Evolutionary conservation across 139 green algal species (phyloP), one percentile per base, ranked within the genome.

Genomic region (Spirogloea muscicola): DNA sequence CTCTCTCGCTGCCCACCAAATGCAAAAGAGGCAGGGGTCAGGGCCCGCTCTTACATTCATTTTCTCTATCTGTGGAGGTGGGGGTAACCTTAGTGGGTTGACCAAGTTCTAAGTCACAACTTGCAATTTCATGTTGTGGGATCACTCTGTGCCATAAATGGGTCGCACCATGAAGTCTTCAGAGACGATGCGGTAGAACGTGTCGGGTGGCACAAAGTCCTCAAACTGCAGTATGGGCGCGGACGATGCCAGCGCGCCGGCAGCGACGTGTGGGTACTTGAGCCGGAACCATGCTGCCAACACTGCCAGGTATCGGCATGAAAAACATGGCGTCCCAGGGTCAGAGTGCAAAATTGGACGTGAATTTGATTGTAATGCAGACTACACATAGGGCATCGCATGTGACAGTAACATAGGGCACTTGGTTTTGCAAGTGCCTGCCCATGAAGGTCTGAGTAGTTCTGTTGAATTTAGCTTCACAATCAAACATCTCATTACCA

Each of bases 231-330:
- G 55, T 52, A 98, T 96, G 37, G 94, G 94, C 0, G 94, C 94
- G 3, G 85, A 93, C 1, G 74, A 88, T 1, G 94, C 90, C 36
- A 98, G 88, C n/a, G 87, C 90, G 0, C 93, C 94, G 62, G 36
- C 73, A 31, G 91, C 58, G 6, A 88, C 49, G 58, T 91, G 74
- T 0, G 91, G 90, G 73, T 95, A 96, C 80, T 93, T 93, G 6
- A 89, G 39, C 3, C 91, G 79, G 43, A 93, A 82, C 88, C 87
- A 95, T 9, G 87, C 84, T 1, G 88, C 86, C n/a, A 95, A 82
- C 90, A 96, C 71, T 79, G 71, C 69, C 3, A 58, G 48, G 48
- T 10, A 52, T n/a, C n/a, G n/a, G n/a, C n/a, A n/a, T n/a, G n/a
- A n/a, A n/a, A n/a, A n/a, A n/a, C 55, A 64, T 13, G 10, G 10